Conservation (phyloP, 176 grass and related monocot genomes). For the Hsuehochloa calcarea region DNA sequence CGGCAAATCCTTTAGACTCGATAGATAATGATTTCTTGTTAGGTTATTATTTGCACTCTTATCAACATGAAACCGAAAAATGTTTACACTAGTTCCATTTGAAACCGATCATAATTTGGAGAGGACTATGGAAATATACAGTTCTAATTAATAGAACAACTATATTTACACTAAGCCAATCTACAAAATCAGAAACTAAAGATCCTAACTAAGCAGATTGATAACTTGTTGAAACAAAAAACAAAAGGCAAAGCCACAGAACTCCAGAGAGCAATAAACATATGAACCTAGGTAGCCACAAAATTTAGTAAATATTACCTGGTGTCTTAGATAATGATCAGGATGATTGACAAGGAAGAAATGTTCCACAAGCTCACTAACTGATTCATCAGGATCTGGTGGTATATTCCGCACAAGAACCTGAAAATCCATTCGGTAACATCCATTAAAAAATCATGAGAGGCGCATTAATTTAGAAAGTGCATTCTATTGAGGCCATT, state of each 20-base stretch:
- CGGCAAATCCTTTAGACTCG: background rate
- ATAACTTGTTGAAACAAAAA: constrained; percentile 16
- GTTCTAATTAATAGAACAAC: background rate
- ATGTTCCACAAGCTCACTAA: constrained; percentile 92
- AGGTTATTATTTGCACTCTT: background rate
- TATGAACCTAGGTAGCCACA: background rate
- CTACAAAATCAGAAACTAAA: background rate
- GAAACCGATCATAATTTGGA: background rate
- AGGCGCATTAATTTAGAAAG: background rate
- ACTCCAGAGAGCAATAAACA: background rate
- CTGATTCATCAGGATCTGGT: constrained; percentile 84
- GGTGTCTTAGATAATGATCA: constrained; percentile 84
- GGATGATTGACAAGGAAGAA: constrained; percentile 99
- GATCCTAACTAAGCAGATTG: background rate
- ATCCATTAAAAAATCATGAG: background rate
- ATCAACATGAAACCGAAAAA: background rate
- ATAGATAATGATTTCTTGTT: background rate
- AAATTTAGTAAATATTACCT: constrained; percentile 49
- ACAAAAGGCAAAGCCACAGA: background rate
- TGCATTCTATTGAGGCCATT: background rate
- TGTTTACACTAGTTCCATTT: background rate
- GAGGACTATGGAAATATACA: background rate
- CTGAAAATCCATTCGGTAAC: constrained; percentile 44
- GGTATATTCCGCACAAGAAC: constrained; percentile 92
- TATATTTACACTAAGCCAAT: background rate